These are phyloP conservation scores for Cystoderma amianthinum DNA, from an alignment of 768 basidiomycete genomes.

Conservation along the genomic window DNA sequence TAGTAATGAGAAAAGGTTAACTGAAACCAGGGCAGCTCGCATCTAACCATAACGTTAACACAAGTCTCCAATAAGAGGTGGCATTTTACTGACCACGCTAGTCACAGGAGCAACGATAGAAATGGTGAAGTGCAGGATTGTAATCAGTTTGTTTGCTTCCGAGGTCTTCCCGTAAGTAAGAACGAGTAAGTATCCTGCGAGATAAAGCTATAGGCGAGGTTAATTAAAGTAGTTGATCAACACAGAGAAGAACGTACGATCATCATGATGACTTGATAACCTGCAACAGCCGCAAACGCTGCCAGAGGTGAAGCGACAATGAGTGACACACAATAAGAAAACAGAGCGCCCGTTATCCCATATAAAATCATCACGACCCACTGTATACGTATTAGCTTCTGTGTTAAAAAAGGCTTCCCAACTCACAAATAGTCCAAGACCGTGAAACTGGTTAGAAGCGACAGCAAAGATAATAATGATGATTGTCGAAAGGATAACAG, in stretches of 20 bases:
- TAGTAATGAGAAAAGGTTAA: conserved; percentile 70
- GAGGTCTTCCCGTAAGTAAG: conserved; percentile 67
- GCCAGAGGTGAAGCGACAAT: conserved; percentile 59
- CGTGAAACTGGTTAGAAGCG: conserved; percentile 57
- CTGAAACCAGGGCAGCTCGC: conserved; percentile 66
- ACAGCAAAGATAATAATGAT: conserved; percentile 56
- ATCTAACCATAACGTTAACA: conserved; percentile 28
- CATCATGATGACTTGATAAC: conserved; percentile 68
- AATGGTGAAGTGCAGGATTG: conserved; percentile 62
- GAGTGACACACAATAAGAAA: conserved; percentile 61
- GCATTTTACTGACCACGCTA: conserved; percentile 44
- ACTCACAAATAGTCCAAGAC: conserved; percentile 56
- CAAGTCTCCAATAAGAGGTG: neutral
- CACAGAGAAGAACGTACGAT: conserved; percentile 36
- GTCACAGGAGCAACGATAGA: conserved; percentile 65
- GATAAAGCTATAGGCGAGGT: conserved; percentile 38
- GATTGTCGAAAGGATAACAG: conserved; percentile 53
- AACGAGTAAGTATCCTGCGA: conserved; percentile 62
- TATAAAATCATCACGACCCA: conserved; percentile 70
- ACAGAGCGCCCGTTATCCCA: conserved; percentile 60
- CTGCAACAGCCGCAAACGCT: conserved; percentile 68
- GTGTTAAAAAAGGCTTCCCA: neutral
- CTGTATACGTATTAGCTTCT: conserved; percentile 21
- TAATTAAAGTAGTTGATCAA: neutral
- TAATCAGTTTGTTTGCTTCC: conserved; percentile 45